phyloP scores from a whole-genome alignment of 352 stramenopile species.

The Globisporangium nunn region DNA sequence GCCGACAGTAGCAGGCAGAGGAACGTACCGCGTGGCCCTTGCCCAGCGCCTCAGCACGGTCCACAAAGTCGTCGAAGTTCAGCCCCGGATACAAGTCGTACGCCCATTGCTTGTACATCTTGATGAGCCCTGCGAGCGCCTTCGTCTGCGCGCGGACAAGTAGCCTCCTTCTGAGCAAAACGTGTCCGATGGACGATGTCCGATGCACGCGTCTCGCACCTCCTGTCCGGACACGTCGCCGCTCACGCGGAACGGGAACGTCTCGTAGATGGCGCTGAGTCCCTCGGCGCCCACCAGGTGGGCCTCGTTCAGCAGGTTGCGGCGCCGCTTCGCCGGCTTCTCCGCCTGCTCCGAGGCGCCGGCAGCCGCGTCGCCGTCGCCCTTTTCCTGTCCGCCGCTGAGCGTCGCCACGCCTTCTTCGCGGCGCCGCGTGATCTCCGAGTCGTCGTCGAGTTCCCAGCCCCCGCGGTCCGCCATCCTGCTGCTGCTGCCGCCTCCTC shows the following conservation, averaged over 20 bases:
- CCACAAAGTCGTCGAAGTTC: slow-evolving; percentile 81
- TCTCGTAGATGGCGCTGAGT: slow-evolving; percentile 61
- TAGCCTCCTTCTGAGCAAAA: not conserved
- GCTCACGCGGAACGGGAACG: slow-evolving; percentile 64
- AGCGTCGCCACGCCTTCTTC: slow-evolving; percentile 10
- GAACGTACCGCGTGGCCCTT: slow-evolving; percentile 34
- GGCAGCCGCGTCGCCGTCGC: slow-evolving; percentile 2
- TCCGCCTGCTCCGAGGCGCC: not conserved
- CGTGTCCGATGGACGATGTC: not conserved
- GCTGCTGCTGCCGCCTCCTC: not conserved
- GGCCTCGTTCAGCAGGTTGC: slow-evolving; percentile 56
- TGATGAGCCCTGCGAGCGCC: slow-evolving; percentile 53
- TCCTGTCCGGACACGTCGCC: slow-evolving; percentile 49
- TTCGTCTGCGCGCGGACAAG: slow-evolving; percentile 25
- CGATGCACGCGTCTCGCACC: slow-evolving; percentile 13
- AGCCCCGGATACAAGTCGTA: slow-evolving; percentile 76
- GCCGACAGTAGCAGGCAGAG: too few species aligned
- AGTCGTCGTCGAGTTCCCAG: slow-evolving; percentile 53
- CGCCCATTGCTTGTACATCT: slow-evolving; percentile 84
- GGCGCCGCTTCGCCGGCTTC: slow-evolving; percentile 29
- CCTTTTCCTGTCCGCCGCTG: slow-evolving; percentile 2
- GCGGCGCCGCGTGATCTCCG: slow-evolving; percentile 18
- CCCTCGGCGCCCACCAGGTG: slow-evolving; percentile 57
- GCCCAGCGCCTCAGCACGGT: slow-evolving; percentile 47
- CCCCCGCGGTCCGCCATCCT: slow-evolving; percentile 36